Conservation (phyloP, 2,329 filamentous ascomycete genomes). For the Madurella mycetomatis region DNA sequence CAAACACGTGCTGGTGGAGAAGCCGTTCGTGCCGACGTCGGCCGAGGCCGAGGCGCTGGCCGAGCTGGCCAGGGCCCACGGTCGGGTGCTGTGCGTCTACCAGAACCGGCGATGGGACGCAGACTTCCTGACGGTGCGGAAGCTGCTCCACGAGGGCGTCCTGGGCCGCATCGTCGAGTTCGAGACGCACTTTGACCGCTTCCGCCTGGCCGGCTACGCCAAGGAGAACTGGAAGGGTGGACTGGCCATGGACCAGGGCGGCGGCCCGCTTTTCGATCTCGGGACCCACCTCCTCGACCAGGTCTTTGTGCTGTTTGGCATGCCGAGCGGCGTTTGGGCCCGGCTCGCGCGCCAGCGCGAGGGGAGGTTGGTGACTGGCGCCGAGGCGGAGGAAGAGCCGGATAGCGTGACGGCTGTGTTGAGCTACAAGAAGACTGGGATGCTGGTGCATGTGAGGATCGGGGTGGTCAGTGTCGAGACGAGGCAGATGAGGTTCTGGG, state of each 20-base stretch:
- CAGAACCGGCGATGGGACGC: constrained; percentile 75
- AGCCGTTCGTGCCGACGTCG: constrained; percentile 72
- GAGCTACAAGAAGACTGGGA: constrained; percentile 55
- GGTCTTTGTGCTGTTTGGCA: constrained; percentile 64
- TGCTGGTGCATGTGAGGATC: constrained; percentile 66
- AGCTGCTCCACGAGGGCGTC: constrained; percentile 54
- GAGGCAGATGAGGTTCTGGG: constrained; percentile 70
- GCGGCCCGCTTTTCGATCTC: constrained; percentile 68
- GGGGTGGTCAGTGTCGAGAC: constrained; percentile 64
- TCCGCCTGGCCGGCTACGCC: constrained; percentile 54
- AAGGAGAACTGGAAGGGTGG: constrained; percentile 62
- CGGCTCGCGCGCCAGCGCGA: constrained; percentile 64
- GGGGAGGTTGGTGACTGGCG: constrained; percentile 32
- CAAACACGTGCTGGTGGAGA: constrained; percentile 78
- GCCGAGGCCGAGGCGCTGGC: constrained; percentile 63
- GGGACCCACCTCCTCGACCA: constrained; percentile 76
- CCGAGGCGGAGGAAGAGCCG: constrained; percentile 43
- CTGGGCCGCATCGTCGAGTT: constrained; percentile 73
- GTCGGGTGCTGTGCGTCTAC: constrained; percentile 60
- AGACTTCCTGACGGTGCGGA: constrained; percentile 67
- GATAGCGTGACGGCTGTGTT: constrained; percentile 62
- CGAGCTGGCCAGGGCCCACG: constrained; percentile 46
- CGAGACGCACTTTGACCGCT: constrained; percentile 76
- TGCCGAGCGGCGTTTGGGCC: constrained; percentile 62
- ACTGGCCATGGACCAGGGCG: constrained; percentile 56